These are phyloP conservation scores for Eutrema heterophyllum DNA, from an alignment of 345 rosid genomes.

Conservation along the genomic window DNA sequence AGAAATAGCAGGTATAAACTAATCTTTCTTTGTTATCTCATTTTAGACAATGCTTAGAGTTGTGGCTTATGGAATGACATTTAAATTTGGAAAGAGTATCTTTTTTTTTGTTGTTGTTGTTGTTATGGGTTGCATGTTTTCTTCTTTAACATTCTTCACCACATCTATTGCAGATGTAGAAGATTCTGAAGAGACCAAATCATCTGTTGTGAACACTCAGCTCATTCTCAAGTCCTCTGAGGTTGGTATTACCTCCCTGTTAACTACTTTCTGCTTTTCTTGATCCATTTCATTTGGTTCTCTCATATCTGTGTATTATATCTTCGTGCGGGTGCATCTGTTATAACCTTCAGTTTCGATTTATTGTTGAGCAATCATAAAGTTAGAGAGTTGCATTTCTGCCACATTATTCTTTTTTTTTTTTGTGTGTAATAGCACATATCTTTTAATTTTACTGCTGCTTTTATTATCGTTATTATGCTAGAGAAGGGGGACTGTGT, in stretches of 20 bases:
- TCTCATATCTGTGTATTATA: neutral
- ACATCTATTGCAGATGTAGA: constrained; percentile 29
- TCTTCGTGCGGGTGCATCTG: neutral
- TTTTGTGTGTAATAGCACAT: too few relatives aligned
- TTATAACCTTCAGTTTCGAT: too few relatives aligned
- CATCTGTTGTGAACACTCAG: constrained; percentile 40
- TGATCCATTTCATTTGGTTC: too few relatives aligned
- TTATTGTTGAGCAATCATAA: too few relatives aligned
- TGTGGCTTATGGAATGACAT: neutral
- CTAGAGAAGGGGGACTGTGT: neutral
- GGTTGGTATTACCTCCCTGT: constrained; percentile 30
- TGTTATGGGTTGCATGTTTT: neutral
- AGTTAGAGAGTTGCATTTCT: too few relatives aligned
- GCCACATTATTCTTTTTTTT: too few relatives aligned
- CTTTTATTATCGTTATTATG: too few relatives aligned
- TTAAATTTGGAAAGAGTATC: neutral
- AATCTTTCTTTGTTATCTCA: neutral
- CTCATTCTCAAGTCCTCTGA: constrained; percentile 53
- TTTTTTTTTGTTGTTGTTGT: neutral
- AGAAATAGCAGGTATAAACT: neutral
- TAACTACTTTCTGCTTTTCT: too few relatives aligned
- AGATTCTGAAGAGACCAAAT: constrained; percentile 34
- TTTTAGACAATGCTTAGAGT: neutral
- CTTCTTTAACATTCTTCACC: neutral
- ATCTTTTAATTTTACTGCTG: too few relatives aligned